Base-by-base conservation (phyloP, 1,284 basidiomycete genomes). In the Puccinia triticina region DNA sequence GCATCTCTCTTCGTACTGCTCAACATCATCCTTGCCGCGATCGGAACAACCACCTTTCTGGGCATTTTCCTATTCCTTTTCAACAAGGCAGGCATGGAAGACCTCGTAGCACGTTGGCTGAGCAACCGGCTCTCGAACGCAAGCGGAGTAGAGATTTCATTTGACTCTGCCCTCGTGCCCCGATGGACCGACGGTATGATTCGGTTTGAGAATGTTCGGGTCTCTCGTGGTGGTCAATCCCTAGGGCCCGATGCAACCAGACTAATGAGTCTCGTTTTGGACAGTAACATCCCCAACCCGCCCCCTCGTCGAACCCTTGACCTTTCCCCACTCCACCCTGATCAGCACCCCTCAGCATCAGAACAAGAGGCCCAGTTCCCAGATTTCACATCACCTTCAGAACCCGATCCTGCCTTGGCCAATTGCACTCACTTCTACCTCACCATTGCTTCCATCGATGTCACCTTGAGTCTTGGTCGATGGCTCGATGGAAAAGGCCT, bases 401-500 rank as follows among this genome's bases (percentile, higher is more conserved):
- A 43, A 55, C n/a, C 71, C 46, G 32, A 57, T 26, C 46, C 34
- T 29, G 26, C 29, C 59, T 34, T 72, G n/a, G 55, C 32, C 71
- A 93, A 94, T 86, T 93, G 92, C 87, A 92, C 94, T 5, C 92
- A 94, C 90, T 96, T 95, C 85, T 95, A 98, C 87, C 86, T 98
- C 84, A 94, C 91, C 83, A 91, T 98, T 46, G 96, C 97, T 86
- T 94, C 94, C 46, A 93, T 99, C 78, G 97, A 99, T 84, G 96
- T 99, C 18, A 96, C 94, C 0, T 89, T 99, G n/a, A 96, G 94
- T 76, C 89, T 99, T 16, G 91, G 92, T 87, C 90, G 93, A 74
- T 99, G 97, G 97, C 89, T 98, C 74, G 95, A 98, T 86, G 97
- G 96, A 0, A 98, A 96, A 86, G 97, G 97, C 0, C 88, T 99